phyloP scores from a whole-genome alignment of 306 rosid genomes.

The Purshia tridentata region DNA sequence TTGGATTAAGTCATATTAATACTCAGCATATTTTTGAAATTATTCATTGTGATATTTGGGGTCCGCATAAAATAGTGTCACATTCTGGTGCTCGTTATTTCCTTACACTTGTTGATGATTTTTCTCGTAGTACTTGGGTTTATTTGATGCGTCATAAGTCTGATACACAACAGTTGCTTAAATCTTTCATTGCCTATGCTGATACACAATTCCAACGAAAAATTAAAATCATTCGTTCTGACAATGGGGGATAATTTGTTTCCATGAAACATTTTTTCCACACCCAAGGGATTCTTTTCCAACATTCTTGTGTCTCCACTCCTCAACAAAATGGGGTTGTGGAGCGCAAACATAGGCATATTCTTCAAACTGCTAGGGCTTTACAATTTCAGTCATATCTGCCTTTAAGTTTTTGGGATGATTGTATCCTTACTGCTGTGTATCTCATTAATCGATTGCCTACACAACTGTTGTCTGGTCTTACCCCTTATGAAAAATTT shows the following conservation, averaged over 20 bases:
- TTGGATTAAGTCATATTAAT: constrained; percentile 1
- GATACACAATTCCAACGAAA: background rate
- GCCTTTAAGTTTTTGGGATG: background rate
- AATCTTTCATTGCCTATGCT: background rate
- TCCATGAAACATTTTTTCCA: background rate
- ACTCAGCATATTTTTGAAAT: background rate
- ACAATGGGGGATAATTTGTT: background rate
- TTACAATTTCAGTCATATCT: background rate
- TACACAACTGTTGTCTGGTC: background rate
- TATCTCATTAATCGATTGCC: background rate
- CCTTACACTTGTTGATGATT: constrained; percentile 17
- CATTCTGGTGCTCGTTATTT: background rate
- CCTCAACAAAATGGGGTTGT: constrained; percentile 6
- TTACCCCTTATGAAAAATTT: background rate
- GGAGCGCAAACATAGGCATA: background rate
- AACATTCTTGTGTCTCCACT: background rate
- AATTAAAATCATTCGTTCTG: background rate
- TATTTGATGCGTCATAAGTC: background rate
- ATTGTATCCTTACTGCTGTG: background rate
- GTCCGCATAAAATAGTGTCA: background rate
- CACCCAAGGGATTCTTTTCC: background rate
- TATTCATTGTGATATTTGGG: constrained; percentile 8
- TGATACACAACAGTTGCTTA: background rate
- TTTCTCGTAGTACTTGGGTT: background rate
- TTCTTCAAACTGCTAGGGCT: background rate